Percentiles rank a stretch among this genome's conserved stretches.
Evolutionary conservation across 1,284 basidiomycete genomes (phyloP).

Genomic region (Ganoderma lingzhi): DNA sequence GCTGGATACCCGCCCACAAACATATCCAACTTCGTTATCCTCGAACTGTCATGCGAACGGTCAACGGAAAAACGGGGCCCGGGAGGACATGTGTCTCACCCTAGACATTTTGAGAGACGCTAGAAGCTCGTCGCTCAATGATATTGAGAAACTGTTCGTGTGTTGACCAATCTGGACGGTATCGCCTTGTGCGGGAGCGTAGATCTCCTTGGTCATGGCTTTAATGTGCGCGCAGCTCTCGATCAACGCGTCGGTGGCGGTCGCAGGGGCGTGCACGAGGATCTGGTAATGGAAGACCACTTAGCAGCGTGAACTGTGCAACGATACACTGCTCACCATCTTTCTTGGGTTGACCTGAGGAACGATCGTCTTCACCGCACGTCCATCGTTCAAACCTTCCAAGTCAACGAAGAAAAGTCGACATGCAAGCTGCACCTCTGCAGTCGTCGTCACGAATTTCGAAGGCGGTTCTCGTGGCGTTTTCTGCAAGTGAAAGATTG

Average conservation of each 20-base stretch:
- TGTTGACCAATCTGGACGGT: slow-evolving; percentile 93
- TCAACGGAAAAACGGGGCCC: slow-evolving; percentile 6
- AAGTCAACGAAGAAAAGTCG: slow-evolving; percentile 92
- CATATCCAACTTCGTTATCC: slow-evolving; percentile 94
- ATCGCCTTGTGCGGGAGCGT: slow-evolving; percentile 78
- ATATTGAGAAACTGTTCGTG: slow-evolving; percentile 93
- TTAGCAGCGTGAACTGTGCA: background rate
- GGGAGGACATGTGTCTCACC: slow-evolving; percentile 55
- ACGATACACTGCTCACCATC: slow-evolving; percentile 62
- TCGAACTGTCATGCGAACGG: slow-evolving; percentile 74
- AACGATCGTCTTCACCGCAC: slow-evolving; percentile 96
- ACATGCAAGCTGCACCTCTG: slow-evolving; percentile 85
- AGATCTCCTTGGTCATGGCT: slow-evolving; percentile 92
- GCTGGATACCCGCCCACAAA: slow-evolving; percentile 85
- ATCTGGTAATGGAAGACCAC: slow-evolving; percentile 62
- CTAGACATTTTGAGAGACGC: slow-evolving; percentile 87
- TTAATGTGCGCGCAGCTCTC: slow-evolving; percentile 84
- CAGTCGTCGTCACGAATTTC: slow-evolving; percentile 84
- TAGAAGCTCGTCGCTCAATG: slow-evolving; percentile 89
- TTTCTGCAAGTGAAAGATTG: slow-evolving; percentile 53
- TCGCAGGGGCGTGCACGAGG: slow-evolving; percentile 80
- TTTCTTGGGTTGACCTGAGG: slow-evolving; percentile 97
- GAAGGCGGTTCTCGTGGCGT: slow-evolving; percentile 85
- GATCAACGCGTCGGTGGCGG: slow-evolving; percentile 77
- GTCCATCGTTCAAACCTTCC: slow-evolving; percentile 95